phyloP scores from a whole-genome alignment of 441 rosid genomes.

The Adansonia madagascariensis region DNA sequence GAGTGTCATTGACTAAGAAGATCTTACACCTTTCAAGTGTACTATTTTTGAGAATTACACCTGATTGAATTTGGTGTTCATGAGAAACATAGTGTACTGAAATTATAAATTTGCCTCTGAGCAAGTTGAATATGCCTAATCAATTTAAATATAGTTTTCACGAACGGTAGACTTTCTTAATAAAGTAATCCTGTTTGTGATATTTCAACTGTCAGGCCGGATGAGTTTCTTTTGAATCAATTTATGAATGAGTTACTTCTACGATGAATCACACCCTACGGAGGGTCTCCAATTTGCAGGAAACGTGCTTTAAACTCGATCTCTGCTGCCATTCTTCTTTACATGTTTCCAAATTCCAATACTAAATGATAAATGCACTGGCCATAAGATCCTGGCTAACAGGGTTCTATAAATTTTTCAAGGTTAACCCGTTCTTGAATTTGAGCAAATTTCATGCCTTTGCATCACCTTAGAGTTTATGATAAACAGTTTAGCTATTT shows the following conservation, averaged over 20 bases:
- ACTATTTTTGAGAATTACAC: not conserved
- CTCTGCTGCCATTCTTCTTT: not conserved
- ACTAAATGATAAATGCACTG: not conserved
- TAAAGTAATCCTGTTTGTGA: not conserved
- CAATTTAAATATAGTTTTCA: not conserved
- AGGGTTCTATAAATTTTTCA: not conserved
- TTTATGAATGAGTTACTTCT: not conserved
- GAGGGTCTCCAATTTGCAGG: not conserved
- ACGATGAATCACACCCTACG: not conserved
- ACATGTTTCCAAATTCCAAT: not conserved
- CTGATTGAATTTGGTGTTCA: not conserved
- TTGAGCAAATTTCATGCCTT: not conserved
- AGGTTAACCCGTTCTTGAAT: not conserved
- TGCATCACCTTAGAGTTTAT: not conserved
- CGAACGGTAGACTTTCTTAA: not conserved
- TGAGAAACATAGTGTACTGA: not conserved
- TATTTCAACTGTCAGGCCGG: not conserved
- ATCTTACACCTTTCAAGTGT: not conserved
- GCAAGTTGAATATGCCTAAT: not conserved
- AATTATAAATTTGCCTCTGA: not conserved
- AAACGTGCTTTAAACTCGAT: not conserved
- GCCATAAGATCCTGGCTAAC: not conserved
- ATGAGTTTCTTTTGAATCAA: no score
- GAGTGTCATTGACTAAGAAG: not conserved
- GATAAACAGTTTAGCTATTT: no score